phyloP scores from a whole-genome alignment of 345 rosid species.

The rapeseed (Brassica napus) region Da-Ae NC_063452.1:52315501-52316000 shows the following conservation, averaged over 20 bases:
- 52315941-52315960: background rate
- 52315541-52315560: background rate
- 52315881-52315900: background rate
- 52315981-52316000: background rate
- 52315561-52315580: background rate
- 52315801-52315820: background rate
- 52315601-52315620: too few relatives aligned
- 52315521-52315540: background rate
- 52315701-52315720: background rate
- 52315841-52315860: background rate
- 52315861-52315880: background rate
- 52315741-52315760: background rate
- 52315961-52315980: background rate
- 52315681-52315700: background rate
- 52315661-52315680: background rate
- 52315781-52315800: constrained; percentile 3
- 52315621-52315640: background rate
- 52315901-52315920: background rate
- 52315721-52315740: background rate
- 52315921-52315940: background rate
- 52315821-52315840: too few relatives aligned
- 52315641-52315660: background rate
- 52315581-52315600: background rate
- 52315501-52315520: background rate
- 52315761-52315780: background rate